Percentiles rank a stretch among this genome's conserved stretches.
Conservation (phyloP, 2,329 filamentous ascomycete genomes). For the Thermoascus crustaceus region DNA sequence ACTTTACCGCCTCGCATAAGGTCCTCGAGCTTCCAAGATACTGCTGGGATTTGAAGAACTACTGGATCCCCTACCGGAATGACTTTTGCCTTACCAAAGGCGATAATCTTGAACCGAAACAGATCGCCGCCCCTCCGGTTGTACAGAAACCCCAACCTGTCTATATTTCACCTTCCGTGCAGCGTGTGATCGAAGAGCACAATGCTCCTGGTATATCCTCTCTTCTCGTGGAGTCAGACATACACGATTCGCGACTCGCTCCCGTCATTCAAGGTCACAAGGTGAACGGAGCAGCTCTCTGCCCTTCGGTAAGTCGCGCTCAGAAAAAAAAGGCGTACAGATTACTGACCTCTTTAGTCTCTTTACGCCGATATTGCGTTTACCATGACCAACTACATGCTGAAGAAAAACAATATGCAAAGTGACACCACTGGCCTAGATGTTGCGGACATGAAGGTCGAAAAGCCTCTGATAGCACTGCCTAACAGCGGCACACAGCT, state of each 20-base stretch:
- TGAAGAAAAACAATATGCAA: not conserved
- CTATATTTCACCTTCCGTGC: conserved; percentile 49
- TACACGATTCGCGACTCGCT: conserved; percentile 4
- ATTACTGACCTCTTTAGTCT: conserved; percentile 4
- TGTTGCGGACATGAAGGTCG: conserved; percentile 5
- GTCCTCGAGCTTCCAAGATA: conserved; percentile 59
- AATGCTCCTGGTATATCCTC: conserved; percentile 25
- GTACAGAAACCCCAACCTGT: conserved; percentile 43
- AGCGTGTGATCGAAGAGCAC: conserved; percentile 55
- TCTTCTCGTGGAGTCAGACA: conserved; percentile 8
- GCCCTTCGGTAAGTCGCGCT: conserved; percentile 6
- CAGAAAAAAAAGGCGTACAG: not conserved
- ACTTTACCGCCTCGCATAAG: conserved; percentile 50
- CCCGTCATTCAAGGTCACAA: conserved; percentile 6
- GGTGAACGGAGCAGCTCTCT: conserved; percentile 7
- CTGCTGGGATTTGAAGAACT: conserved; percentile 61
- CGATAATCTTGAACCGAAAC: conserved; percentile 26
- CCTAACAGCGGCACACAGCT: conserved; percentile 2
- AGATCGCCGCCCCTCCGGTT: conserved; percentile 17
- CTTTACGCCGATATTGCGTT: conserved; percentile 9
- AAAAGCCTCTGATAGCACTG: conserved; percentile 6
- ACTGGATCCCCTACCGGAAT: conserved; percentile 63
- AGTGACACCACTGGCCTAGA: conserved; percentile 4
- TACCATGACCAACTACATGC: conserved; percentile 6
- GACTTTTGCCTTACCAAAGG: conserved; percentile 65